These are phyloP conservation scores for Suillus paluster DNA, from an alignment of 768 basidiomycete species.

Conservation along the genomic window DNA sequence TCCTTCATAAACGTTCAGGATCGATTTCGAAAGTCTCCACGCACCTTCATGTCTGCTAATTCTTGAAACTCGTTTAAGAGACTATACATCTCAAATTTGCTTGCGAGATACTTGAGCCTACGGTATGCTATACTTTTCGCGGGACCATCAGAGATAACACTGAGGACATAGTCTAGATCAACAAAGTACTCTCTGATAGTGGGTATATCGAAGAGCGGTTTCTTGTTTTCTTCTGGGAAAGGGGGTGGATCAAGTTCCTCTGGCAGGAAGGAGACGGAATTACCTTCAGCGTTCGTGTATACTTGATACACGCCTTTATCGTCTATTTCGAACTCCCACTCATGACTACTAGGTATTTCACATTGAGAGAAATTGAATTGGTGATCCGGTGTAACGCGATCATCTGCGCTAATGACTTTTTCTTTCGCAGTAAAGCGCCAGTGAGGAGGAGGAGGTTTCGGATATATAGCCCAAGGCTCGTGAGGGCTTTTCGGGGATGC, in stretches of 20 bases:
- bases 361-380: conserved; percentile 77
- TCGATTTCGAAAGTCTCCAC: conserved; percentile 20
- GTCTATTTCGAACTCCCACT: conserved; percentile 76
- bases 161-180: conserved; percentile 90
- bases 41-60: conserved; percentile 93
- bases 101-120: conserved; percentile 85
- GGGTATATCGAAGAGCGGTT: conserved; percentile 79
- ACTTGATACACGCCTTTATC: conserved; percentile 92
- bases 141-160: conserved; percentile 93
- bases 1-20: neutral
- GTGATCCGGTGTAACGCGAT: conserved; percentile 24
- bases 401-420: conserved; percentile 48
- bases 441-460: conserved; percentile 90
- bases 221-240: conserved; percentile 36
- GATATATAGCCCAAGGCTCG: conserved; percentile 87
- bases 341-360: conserved; percentile 67
- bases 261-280: neutral
- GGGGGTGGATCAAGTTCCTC: neutral
- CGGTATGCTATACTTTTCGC: conserved; percentile 96
- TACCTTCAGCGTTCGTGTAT: conserved; percentile 45
- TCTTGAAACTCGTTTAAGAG: conserved; percentile 94
- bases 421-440: conserved; percentile 84
- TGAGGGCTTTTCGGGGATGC: conserved; percentile 37
- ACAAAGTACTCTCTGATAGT: conserved; percentile 93
- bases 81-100: conserved; percentile 93